Percentiles rank a stretch among this genome's conserved stretches.
Conservation (phyloP, 192 early-diverging fungal species). For the Backusella luteola region DNA sequence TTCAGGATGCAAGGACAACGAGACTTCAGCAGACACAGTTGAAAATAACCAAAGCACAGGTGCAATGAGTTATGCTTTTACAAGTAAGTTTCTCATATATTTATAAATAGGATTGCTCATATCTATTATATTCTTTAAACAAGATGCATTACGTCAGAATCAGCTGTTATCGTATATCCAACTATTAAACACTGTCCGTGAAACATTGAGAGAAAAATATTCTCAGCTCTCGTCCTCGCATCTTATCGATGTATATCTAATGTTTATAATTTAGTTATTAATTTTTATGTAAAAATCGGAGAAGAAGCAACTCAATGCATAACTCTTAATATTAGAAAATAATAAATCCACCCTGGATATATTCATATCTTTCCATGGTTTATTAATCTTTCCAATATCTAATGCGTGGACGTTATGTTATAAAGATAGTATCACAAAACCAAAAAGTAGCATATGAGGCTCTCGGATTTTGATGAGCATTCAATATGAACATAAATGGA, state of each 20-base stretch:
- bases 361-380: too few species aligned
- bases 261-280: slow-evolving; percentile 24
- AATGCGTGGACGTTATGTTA: not conserved
- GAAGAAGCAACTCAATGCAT: too few species aligned
- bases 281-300: not conserved
- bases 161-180: slow-evolving; percentile 64
- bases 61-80: slow-evolving; percentile 76
- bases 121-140: not conserved
- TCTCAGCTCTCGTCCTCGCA: slow-evolving; percentile 64
- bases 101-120: not conserved
- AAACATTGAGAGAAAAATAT: slow-evolving; percentile 60
- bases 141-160: slow-evolving; percentile 49
- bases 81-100: slow-evolving; percentile 38
- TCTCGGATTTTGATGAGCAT: not conserved
- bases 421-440: not conserved
- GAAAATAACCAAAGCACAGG: slow-evolving; percentile 61
- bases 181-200: slow-evolving; percentile 66
- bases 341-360: too few species aligned
- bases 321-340: too few species aligned
- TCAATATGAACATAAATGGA: not conserved
- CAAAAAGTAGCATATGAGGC: not conserved
- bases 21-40: slow-evolving; percentile 76
- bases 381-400: not conserved
- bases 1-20: slow-evolving; percentile 77
- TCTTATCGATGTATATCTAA: slow-evolving; percentile 45